Conservation (phyloP, 2,329 filamentous ascomycete genomes). For the Celoporthe dispersa region DNA sequence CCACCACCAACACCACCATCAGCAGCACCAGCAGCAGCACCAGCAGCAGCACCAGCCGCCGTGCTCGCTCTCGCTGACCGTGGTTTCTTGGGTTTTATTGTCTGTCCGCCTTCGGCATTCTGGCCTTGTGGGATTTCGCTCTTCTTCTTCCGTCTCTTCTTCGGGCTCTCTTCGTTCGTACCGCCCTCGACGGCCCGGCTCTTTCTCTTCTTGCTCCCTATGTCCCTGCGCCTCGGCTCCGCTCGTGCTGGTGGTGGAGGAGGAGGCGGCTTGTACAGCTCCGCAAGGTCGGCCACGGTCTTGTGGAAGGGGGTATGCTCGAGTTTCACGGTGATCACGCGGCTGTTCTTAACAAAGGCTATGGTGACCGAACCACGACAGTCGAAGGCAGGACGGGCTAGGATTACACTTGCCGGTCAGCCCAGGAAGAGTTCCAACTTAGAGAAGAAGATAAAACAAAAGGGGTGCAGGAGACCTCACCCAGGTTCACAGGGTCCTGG, state of each 20-base stretch:
- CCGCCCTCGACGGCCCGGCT: conserved; percentile 19
- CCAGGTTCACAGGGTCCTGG: conserved; percentile 49
- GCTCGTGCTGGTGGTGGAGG: conserved; percentile 43
- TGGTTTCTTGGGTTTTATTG: conserved; percentile 33
- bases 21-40: background rate
- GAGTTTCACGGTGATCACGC: conserved; percentile 57
- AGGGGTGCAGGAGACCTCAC: conserved; percentile 39
- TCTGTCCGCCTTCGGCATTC: conserved; percentile 23
- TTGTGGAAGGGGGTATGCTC: conserved; percentile 62
- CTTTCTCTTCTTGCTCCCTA: conserved; percentile 35
- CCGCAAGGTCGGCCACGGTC: conserved; percentile 55
- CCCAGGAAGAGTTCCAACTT: background rate
- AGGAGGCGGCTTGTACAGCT: conserved; percentile 52
- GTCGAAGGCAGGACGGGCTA: conserved; percentile 63
- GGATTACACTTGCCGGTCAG: conserved; percentile 25
- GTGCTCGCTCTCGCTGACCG: conserved; percentile 20
- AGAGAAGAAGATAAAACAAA: background rate
- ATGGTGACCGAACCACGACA: conserved; percentile 58
- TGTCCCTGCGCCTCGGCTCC: conserved; percentile 34
- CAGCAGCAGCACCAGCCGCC: conserved; percentile 15
- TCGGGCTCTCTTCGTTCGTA: conserved; percentile 28
- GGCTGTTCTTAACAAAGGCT: conserved; percentile 52
- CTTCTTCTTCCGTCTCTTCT: conserved; percentile 39
- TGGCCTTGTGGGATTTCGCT: conserved; percentile 26
- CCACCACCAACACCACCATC: too few relatives aligned